Conservation (phyloP, 1,284 basidiomycete species). For the Takashimella tepidaria region DNA sequence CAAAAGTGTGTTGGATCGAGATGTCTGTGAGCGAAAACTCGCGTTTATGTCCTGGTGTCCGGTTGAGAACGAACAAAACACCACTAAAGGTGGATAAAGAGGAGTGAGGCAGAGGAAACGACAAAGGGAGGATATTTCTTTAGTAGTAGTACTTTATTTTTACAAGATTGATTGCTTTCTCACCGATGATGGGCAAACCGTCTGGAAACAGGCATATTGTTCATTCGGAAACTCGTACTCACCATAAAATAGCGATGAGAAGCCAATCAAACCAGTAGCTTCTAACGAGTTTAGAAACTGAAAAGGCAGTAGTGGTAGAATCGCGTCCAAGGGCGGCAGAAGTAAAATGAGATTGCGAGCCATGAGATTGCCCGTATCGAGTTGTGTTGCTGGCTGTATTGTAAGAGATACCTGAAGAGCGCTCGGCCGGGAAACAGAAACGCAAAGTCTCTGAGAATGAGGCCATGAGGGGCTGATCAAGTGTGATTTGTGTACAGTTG, state of each 20-base stretch:
- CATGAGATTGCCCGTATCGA: neutral
- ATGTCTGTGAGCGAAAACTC: slow-evolving; percentile 77
- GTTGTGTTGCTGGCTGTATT: slow-evolving; percentile 7
- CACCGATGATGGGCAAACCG: too few relatives aligned
- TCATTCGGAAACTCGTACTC: too few relatives aligned
- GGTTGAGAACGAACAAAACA: slow-evolving; percentile 63
- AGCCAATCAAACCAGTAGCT: slow-evolving; percentile 53
- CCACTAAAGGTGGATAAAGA: too few relatives aligned
- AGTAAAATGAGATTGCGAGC: too few relatives aligned
- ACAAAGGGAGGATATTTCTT: too few relatives aligned
- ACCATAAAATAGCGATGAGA: slow-evolving; percentile 66
- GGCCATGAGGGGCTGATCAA: too few relatives aligned
- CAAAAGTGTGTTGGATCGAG: slow-evolving; percentile 63
- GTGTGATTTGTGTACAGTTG: too few relatives aligned
- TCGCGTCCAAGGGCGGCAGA: too few relatives aligned
- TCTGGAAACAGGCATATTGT: too few relatives aligned
- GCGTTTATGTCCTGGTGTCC: slow-evolving; percentile 72
- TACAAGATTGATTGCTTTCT: too few relatives aligned
- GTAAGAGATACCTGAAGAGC: slow-evolving; percentile 9
- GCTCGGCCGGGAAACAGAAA: slow-evolving; percentile 33
- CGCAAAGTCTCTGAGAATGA: slow-evolving; percentile 27
- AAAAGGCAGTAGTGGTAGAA: neutral
- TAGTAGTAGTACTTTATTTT: too few relatives aligned
- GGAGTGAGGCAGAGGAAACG: too few relatives aligned
- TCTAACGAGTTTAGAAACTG: slow-evolving; percentile 12